Evolutionary conservation across 768 basidiomycete species (phyloP).

Genomic region (Suillus cothurnatus): DNA sequence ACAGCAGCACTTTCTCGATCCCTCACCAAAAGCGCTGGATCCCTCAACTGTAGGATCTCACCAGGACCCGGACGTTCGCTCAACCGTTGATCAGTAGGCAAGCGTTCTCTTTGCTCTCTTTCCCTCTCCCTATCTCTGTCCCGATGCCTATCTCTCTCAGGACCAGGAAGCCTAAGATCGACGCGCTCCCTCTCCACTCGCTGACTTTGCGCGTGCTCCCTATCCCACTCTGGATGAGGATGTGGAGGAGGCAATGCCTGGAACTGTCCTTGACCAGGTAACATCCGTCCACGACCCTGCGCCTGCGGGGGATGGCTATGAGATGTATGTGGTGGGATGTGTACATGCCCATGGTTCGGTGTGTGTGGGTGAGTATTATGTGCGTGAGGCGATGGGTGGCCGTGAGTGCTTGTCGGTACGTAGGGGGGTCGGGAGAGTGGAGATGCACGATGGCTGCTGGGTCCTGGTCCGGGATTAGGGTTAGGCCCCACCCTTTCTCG

Average conservation of each 20-base stretch:
- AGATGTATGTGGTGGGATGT: not conserved
- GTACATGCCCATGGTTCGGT: not conserved
- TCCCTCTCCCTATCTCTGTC: slow-evolving; percentile 13
- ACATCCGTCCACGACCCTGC: slow-evolving; percentile 16
- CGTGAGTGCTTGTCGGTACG: slow-evolving; percentile 18
- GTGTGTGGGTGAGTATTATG: slow-evolving; percentile 28
- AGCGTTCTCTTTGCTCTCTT: slow-evolving; percentile 23
- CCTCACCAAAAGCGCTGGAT: slow-evolving; percentile 2
- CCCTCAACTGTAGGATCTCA: slow-evolving; percentile 6
- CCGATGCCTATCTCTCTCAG: slow-evolving; percentile 8
- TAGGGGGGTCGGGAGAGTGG: slow-evolving; percentile 29
- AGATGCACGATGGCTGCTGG: slow-evolving; percentile 14
- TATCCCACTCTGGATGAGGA: slow-evolving; percentile 25
- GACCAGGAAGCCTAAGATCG: slow-evolving; percentile 2
- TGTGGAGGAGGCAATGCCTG: slow-evolving; percentile 22
- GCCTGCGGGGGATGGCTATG: slow-evolving; percentile 12
- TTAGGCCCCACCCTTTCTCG: not conserved
- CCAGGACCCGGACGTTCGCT: slow-evolving; percentile 11
- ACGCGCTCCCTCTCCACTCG: slow-evolving; percentile 26
- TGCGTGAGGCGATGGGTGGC: slow-evolving; percentile 22
- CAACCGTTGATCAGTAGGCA: slow-evolving; percentile 21
- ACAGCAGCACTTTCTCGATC: not conserved
- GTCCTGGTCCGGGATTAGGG: not conserved
- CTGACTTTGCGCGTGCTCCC: slow-evolving; percentile 22
- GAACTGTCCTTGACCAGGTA: slow-evolving; percentile 35